These are phyloP conservation scores for Coprinellus aureogranulatus DNA, from an alignment of 768 basidiomycete species.

Conservation along the genomic window DNA sequence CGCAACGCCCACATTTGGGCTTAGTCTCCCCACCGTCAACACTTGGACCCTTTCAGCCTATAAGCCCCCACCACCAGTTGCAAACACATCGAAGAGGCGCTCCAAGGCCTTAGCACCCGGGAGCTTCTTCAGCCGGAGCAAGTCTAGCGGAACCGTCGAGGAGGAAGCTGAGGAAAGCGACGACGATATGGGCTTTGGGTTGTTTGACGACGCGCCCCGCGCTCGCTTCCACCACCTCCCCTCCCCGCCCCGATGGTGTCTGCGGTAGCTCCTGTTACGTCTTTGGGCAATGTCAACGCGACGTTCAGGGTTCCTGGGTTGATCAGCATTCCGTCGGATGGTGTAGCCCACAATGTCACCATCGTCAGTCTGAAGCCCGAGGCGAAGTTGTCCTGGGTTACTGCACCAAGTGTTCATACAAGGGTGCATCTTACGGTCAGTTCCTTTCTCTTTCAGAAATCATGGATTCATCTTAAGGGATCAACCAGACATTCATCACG, in stretches of 20 bases:
- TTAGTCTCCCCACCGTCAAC: slow-evolving; percentile 31
- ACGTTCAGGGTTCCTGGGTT: slow-evolving; percentile 42
- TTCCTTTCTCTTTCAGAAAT: not conserved
- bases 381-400: slow-evolving; percentile 40
- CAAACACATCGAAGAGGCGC: not conserved
- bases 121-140: not conserved
- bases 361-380: slow-evolving; percentile 35
- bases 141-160: not conserved
- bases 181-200: not conserved
- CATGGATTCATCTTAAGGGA: not conserved
- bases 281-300: slow-evolving; percentile 37
- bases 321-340: slow-evolving; percentile 41
- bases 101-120: not conserved
- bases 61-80: slow-evolving; percentile 2
- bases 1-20: slow-evolving; percentile 38
- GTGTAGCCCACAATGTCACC: slow-evolving; percentile 39
- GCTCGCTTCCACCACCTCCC: not conserved
- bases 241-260: not conserved
- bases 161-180: slow-evolving; percentile 2
- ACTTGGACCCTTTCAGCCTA: slow-evolving; percentile 35
- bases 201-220: not conserved
- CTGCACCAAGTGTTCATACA: slow-evolving; percentile 36
- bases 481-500: slow-evolving; percentile 42
- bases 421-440: slow-evolving; percentile 39
- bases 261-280: slow-evolving; percentile 24